A percentile compares a stretch with the other conserved stretches of the same genome.
phyloP scores from a whole-genome alignment of 306 rosid species.

The Argentina anserina region DNA sequence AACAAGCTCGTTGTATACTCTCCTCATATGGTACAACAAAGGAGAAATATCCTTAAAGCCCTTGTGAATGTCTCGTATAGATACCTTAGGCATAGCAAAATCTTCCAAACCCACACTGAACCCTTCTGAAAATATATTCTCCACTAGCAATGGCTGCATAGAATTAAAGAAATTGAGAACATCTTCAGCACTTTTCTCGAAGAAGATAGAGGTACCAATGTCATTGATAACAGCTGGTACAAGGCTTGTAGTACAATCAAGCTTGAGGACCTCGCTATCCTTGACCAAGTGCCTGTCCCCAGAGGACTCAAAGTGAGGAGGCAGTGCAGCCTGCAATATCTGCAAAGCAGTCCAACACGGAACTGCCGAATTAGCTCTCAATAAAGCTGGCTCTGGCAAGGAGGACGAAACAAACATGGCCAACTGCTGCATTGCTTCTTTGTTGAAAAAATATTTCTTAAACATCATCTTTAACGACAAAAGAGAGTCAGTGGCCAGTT shows the following conservation, averaged over 20 bases:
- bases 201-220: constrained; percentile 72
- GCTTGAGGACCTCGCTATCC: constrained; percentile 53
- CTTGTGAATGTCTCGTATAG: constrained; percentile 33
- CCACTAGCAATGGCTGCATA: constrained; percentile 88
- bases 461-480: constrained; percentile 66
- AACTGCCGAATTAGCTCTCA: constrained; percentile 39
- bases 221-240: constrained; percentile 62
- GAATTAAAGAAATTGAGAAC: constrained; percentile 65
- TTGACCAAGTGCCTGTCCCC: constrained; percentile 61
- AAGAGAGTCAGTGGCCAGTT: constrained; percentile 60
- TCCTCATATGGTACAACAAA: constrained; percentile 59
- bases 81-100: constrained; percentile 51
- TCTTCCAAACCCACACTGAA: constrained; percentile 83
- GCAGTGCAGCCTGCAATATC: constrained; percentile 70
- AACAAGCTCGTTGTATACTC: constrained; percentile 61
- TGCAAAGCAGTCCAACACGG: constrained; percentile 85
- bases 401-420: constrained; percentile 68
- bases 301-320: constrained; percentile 50
- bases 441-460: constrained; percentile 42
- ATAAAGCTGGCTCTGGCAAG: constrained; percentile 63
- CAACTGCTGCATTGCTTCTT: constrained; percentile 58
- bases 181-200: constrained; percentile 72
- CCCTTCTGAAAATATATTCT: constrained; percentile 68
- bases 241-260: constrained; percentile 50
- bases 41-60: constrained; percentile 49